These are phyloP conservation scores for Penicillium cinerascens DNA, from an alignment of 495 filamentous ascomycete genomes.

Conservation along the genomic window DNA sequence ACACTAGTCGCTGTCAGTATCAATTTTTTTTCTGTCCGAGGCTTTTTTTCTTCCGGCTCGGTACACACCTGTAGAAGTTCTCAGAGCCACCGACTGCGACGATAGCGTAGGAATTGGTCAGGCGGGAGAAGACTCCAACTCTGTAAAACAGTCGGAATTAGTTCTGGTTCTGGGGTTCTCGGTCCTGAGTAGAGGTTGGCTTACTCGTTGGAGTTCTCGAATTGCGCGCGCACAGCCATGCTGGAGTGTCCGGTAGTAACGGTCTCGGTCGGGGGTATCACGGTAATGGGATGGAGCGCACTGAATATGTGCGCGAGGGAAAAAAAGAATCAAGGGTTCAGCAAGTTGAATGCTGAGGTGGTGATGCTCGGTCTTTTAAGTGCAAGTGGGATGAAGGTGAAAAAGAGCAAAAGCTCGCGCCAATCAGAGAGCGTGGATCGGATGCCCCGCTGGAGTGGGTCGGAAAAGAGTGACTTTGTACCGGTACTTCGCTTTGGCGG, in stretches of 20 bases:
- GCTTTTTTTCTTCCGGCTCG: neutral
- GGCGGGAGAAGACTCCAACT: conserved; percentile 91
- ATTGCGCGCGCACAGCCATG: conserved; percentile 85
- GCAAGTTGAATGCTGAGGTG: neutral
- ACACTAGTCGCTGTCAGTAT: conserved; percentile 42
- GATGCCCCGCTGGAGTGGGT: conserved; percentile 19
- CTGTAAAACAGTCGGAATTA: conserved; percentile 39
- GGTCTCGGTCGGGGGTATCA: conserved; percentile 10
- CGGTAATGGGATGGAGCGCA: neutral
- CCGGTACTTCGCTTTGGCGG: conserved; percentile 10
- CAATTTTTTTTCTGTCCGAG: neutral
- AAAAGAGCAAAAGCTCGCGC: conserved; percentile 26
- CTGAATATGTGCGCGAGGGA: neutral
- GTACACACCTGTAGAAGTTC: conserved; percentile 84
- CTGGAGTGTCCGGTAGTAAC: conserved; percentile 8
- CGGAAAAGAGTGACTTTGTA: conserved; percentile 7
- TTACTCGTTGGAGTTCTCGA: conserved; percentile 98
- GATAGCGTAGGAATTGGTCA: conserved; percentile 93
- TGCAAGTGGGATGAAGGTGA: conserved; percentile 21
- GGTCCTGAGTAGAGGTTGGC: too few species aligned
- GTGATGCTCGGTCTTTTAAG: conserved; percentile 3
- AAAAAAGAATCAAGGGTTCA: neutral
- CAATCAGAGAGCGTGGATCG: conserved; percentile 10
- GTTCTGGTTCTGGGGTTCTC: too few species aligned
- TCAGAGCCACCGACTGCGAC: conserved; percentile 92